A percentile compares a stretch with the other conserved stretches of the same genome.
Conservation (phyloP, 495 filamentous ascomycete genomes). For the Penicillium salamii region DNA sequence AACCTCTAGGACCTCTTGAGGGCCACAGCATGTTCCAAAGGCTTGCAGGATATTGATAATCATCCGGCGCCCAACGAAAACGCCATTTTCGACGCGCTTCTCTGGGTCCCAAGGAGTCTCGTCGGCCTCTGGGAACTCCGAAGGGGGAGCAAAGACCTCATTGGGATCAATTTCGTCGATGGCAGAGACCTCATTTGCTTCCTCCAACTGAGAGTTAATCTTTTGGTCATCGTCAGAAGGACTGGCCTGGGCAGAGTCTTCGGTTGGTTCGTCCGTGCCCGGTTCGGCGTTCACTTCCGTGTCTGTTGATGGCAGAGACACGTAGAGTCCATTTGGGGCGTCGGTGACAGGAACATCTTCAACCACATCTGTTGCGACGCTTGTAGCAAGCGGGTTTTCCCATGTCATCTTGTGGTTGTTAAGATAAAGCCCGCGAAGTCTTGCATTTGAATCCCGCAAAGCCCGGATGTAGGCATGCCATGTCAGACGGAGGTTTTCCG, state of each 20-base stretch:
- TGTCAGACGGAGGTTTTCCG: conserved; percentile 46
- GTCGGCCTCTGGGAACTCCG: conserved; percentile 4
- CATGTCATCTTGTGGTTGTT: conserved; percentile 23
- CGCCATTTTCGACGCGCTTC: conserved; percentile 38
- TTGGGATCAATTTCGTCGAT: conserved; percentile 19
- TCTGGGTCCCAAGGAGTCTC: conserved; percentile 15
- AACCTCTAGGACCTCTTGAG: conserved; percentile 36
- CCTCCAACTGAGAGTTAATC: not conserved
- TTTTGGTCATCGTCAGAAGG: not conserved
- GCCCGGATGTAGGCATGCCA: conserved; percentile 47
- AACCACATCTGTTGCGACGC: conserved; percentile 3
- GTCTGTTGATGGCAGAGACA: conserved; percentile 22
- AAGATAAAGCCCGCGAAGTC: conserved; percentile 30
- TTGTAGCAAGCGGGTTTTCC: conserved; percentile 36
- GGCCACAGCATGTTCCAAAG: conserved; percentile 40
- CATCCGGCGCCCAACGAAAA: conserved; percentile 44
- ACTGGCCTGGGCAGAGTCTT: not conserved
- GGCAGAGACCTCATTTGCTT: not conserved
- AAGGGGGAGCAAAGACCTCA: conserved; percentile 13
- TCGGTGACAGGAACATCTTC: conserved; percentile 7
- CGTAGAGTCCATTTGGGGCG: conserved; percentile 25
- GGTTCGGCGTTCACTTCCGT: not conserved
- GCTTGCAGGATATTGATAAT: conserved; percentile 40
- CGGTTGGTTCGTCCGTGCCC: not conserved
- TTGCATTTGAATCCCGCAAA: conserved; percentile 54